phyloP scores from a whole-genome alignment of 768 basidiomycete species.

The Kwoniella sp. region DNA sequence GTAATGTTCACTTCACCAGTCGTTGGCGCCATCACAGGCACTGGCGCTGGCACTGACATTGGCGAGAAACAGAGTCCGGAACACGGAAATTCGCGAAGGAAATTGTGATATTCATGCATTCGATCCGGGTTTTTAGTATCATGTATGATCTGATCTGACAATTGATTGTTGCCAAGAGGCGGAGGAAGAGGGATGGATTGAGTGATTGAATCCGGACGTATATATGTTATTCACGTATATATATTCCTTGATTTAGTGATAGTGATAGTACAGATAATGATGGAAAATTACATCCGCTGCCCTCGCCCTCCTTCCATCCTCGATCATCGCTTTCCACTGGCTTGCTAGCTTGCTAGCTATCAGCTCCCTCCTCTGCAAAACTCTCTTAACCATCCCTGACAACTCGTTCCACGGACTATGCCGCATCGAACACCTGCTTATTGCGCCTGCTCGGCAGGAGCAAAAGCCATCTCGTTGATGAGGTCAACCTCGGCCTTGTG shows the following conservation, averaged over 20 bases:
- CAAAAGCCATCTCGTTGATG: conserved; percentile 62
- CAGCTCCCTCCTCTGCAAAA: neutral
- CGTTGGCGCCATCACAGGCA: too few relatives aligned
- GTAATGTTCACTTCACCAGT: too few relatives aligned
- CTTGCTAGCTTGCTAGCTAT: neutral
- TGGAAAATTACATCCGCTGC: neutral
- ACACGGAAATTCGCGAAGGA: too few relatives aligned
- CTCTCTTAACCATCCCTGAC: neutral
- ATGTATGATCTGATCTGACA: neutral
- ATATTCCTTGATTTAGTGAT: neutral
- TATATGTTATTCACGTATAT: too few relatives aligned
- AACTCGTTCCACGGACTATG: neutral
- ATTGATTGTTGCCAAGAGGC: neutral
- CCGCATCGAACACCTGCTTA: neutral
- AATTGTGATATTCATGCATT: neutral
- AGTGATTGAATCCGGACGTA: too few relatives aligned
- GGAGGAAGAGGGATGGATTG: neutral
- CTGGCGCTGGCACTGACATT: too few relatives aligned
- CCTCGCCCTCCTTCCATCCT: neutral
- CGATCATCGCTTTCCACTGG: neutral
- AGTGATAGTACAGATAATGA: neutral
- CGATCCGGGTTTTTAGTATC: neutral
- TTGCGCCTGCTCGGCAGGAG: conserved; percentile 8
- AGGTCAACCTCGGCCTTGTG: conserved; percentile 90
- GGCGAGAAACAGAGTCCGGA: too few relatives aligned